Percentiles rank a stretch among this genome's conserved stretches.
Conservation (phyloP, 371 early-diverging fungal genomes). For the Syncephalis fuscata region DNA sequence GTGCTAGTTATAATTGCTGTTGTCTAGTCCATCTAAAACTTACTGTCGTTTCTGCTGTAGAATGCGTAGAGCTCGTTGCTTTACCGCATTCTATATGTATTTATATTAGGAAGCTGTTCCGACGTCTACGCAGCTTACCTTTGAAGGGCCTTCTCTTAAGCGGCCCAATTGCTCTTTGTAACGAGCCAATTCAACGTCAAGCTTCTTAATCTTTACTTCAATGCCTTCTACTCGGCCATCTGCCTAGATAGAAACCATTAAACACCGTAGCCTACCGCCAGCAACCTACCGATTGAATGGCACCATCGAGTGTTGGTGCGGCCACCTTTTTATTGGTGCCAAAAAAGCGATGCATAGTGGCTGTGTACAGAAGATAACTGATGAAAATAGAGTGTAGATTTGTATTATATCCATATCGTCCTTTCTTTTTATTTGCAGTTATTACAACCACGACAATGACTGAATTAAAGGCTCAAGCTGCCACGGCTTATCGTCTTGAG, state of each 20-base stretch:
- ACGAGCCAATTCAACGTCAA: slow-evolving; percentile 80
- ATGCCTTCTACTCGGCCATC: slow-evolving; percentile 70
- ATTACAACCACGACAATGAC: too few relatives aligned
- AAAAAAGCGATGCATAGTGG: slow-evolving; percentile 64
- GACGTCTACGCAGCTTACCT: slow-evolving; percentile 43
- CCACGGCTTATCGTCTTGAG: too few relatives aligned
- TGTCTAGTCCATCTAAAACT: slow-evolving; percentile 3
- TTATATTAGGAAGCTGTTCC: too few relatives aligned
- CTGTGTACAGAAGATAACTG: background rate
- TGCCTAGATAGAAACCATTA: slow-evolving; percentile 31
- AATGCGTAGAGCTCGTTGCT: slow-evolving; percentile 76
- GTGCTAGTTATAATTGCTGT: background rate
- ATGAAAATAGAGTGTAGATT: too few relatives aligned
- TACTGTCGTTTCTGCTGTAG: slow-evolving; percentile 84
- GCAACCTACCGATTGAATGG: slow-evolving; percentile 41
- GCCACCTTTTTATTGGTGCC: slow-evolving; percentile 57
- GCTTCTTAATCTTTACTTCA: slow-evolving; percentile 80
- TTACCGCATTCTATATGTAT: slow-evolving; percentile 54
- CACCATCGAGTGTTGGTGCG: slow-evolving; percentile 54
- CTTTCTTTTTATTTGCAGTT: background rate
- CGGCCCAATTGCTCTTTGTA: slow-evolving; percentile 86
- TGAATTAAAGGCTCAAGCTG: too few relatives aligned
- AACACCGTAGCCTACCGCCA: background rate
- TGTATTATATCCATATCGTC: background rate
- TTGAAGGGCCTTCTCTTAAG: slow-evolving; percentile 86